Conservation (phyloP, 2,329 filamentous ascomycete species). For the Fusarium sp. region DNA sequence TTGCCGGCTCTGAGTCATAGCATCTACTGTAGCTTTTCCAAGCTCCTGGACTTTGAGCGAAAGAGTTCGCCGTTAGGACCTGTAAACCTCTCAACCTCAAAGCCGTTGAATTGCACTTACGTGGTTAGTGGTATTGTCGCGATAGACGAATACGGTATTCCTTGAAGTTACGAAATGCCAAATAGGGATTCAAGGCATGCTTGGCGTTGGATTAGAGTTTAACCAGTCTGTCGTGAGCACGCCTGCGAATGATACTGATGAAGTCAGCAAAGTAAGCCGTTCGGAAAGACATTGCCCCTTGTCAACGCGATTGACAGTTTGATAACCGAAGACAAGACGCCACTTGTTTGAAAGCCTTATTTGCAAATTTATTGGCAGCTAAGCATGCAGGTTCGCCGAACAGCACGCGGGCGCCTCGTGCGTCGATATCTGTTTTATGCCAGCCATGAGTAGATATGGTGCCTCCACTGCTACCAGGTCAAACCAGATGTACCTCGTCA, state of each 20-base stretch:
- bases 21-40: background rate
- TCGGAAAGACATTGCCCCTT: conserved; percentile 8
- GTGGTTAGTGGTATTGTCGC: background rate
- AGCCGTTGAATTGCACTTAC: conserved; percentile 6
- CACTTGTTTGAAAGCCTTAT: conserved; percentile 17
- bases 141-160: background rate
- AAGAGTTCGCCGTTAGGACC: background rate
- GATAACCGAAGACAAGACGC: conserved; percentile 40
- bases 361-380: background rate
- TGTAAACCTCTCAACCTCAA: background rate
- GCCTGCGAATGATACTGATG: background rate
- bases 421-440: background rate
- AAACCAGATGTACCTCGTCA: background rate
- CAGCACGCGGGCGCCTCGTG: background rate
- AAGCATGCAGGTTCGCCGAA: conserved; percentile 16
- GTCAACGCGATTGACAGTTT: conserved; percentile 29
- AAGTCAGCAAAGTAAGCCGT: conserved; percentile 5
- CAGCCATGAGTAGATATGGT: background rate
- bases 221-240: background rate
- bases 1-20: background rate
- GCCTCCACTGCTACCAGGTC: background rate
- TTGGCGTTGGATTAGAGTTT: conserved; percentile 28
- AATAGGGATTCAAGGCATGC: conserved; percentile 4
- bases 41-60: background rate
- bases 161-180: conserved; percentile 3